Conservation (phyloP, 2,329 filamentous ascomycete genomes). For the Neonectria hederae region DNA sequence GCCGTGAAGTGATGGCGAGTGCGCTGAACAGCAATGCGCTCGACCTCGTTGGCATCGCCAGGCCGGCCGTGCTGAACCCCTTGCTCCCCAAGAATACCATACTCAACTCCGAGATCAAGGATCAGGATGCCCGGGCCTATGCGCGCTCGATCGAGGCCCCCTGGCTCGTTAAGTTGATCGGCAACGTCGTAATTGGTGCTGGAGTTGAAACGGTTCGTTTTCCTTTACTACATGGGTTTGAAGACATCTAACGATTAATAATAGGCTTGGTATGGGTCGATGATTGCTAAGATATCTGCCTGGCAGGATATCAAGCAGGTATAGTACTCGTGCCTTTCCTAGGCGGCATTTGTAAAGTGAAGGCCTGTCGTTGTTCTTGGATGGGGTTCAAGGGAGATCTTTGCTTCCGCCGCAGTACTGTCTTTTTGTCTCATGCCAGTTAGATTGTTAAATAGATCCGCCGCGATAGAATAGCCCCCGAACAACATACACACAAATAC, state of each 20-base stretch:
- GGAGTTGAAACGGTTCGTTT: slow-evolving; percentile 1
- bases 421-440: neutral
- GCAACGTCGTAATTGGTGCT: neutral
- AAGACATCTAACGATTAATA: neutral
- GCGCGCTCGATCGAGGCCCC: neutral
- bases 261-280: neutral
- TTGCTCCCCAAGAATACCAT: neutral
- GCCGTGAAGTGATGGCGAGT: neutral
- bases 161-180: neutral
- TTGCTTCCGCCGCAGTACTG: neutral
- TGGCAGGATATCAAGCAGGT: neutral
- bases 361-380: neutral
- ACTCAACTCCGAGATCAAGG: neutral
- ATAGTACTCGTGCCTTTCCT: neutral
- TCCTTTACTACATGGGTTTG: neutral
- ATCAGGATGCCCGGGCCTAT: neutral
- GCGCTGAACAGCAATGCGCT: neutral
- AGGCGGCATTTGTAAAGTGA: neutral
- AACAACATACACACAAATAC: too few relatives aligned
- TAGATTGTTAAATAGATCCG: too few relatives aligned
- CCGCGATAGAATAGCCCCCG: too few relatives aligned
- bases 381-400: neutral
- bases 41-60: neutral
- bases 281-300: neutral
- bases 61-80: neutral